A percentile compares a stretch with the other conserved stretches of the same genome.
Evolutionary conservation across 768 basidiomycete genomes (phyloP).

Genomic region (Leucocoprinus birnbaumii): DNA sequence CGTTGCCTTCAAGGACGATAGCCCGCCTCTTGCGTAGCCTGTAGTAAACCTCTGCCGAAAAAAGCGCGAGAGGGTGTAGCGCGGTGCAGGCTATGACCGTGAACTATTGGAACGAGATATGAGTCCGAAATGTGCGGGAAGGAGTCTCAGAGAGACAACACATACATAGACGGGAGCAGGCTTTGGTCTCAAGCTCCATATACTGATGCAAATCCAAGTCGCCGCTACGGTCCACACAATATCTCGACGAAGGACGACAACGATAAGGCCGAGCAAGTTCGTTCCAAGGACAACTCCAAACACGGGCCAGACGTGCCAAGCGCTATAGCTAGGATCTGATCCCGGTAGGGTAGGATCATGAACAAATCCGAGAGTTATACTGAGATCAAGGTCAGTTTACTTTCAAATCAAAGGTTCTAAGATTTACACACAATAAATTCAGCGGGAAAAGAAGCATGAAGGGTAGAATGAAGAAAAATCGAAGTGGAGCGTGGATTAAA

Average conservation of each 20-base stretch:
- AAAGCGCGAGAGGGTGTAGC: constrained; percentile 59
- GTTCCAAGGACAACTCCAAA: constrained; percentile 65
- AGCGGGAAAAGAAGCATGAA: constrained; percentile 55
- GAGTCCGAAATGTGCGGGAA: not conserved
- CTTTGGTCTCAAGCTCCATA: constrained; percentile 62
- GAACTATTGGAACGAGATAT: constrained; percentile 34
- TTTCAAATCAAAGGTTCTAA: not conserved
- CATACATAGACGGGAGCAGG: constrained; percentile 63
- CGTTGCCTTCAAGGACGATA: constrained; percentile 19
- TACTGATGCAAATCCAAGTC: constrained; percentile 67
- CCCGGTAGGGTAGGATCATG: constrained; percentile 44
- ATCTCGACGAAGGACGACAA: constrained; percentile 57
- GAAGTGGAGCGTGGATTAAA: constrained; percentile 85
- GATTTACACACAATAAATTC: constrained; percentile 49
- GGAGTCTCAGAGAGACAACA: constrained; percentile 10
- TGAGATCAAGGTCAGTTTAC: constrained; percentile 19
- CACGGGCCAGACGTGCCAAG: constrained; percentile 66
- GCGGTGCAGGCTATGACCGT: constrained; percentile 62
- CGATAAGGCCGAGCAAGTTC: constrained; percentile 55
- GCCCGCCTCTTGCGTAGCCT: constrained; percentile 22
- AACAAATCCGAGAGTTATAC: constrained; percentile 67
- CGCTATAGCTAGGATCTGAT: constrained; percentile 51
- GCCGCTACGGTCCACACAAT: constrained; percentile 76
- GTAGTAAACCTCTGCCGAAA: constrained; percentile 42
- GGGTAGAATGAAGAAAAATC: constrained; percentile 61